These are phyloP conservation scores for Corchorus capsularis DNA, from an alignment of 345 rosid species.

Conservation along the genomic window DNA sequence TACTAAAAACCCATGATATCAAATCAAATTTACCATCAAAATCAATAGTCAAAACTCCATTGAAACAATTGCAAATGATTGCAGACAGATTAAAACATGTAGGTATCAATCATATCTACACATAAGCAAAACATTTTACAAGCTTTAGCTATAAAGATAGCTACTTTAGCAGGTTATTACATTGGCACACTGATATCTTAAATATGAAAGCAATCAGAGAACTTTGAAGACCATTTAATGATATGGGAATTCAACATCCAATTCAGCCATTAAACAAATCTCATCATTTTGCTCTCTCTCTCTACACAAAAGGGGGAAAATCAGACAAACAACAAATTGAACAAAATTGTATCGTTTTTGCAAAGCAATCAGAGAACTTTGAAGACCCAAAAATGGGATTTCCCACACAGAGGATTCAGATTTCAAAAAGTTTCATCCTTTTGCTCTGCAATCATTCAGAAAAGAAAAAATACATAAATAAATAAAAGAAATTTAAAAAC, in stretches of 20 bases:
- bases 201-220: conserved; percentile 39
- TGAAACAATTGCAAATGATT: neutral
- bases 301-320: neutral
- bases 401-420: conserved; percentile 26
- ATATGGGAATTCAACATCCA: conserved; percentile 33
- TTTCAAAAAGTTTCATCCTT: conserved; percentile 18
- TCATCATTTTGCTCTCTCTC: conserved; percentile 31
- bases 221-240: conserved; percentile 40
- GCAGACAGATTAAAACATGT: neutral
- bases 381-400: conserved; percentile 28
- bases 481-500: neutral
- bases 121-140: neutral
- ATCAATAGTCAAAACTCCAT: neutral
- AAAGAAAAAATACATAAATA: neutral
- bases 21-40: neutral
- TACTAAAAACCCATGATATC: neutral
- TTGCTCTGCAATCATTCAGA: conserved; percentile 22
- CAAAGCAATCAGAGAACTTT: conserved; percentile 42
- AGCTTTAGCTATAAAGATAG: neutral
- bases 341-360: neutral
- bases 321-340: neutral
- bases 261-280: conserved; percentile 24
- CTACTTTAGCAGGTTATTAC: neutral
- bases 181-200: neutral
- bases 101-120: neutral